phyloP scores from a whole-genome alignment of 352 stramenopile species.

The Phytophthora citrophthora region DNA sequence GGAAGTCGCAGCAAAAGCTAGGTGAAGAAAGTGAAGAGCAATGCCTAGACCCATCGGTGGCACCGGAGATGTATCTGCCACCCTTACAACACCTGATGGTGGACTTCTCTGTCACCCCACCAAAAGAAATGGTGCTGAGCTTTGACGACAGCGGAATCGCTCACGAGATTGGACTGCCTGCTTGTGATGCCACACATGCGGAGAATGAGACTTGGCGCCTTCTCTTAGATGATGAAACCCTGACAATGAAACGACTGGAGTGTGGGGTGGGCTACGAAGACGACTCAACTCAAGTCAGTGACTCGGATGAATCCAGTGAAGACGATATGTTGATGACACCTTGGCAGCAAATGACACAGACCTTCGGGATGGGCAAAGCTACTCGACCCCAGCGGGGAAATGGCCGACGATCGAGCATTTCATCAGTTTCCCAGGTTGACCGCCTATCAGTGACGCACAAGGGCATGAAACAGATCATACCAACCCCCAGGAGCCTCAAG shows the following conservation, averaged over 20 bases:
- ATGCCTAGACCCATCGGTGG: conserved; percentile 1
- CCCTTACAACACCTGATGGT: conserved; percentile 49
- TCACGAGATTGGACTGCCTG: conserved; percentile 5
- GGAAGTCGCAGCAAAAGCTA: conserved; percentile 4
- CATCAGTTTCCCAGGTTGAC: conserved; percentile 68
- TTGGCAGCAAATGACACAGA: conserved; percentile 88
- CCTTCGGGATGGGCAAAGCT: conserved; percentile 74
- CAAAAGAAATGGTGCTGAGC: conserved; percentile 39
- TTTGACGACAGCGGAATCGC: conserved; percentile 18
- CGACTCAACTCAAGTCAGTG: conserved; percentile 84
- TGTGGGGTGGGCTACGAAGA: conserved; percentile 78
- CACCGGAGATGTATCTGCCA: conserved; percentile 20
- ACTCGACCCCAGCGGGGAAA: conserved; percentile 29
- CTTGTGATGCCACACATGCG: neutral
- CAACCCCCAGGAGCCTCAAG: conserved; percentile 63
- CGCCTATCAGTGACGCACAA: conserved; percentile 61
- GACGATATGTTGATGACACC: conserved; percentile 82
- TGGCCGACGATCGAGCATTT: conserved; percentile 65
- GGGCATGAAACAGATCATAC: conserved; percentile 52
- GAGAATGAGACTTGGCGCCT: conserved; percentile 27
- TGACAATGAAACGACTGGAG: conserved; percentile 76
- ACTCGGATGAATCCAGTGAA: conserved; percentile 80
- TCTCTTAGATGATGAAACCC: conserved; percentile 47
- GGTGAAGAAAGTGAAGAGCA: conserved; percentile 6
- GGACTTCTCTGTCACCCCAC: conserved; percentile 53